A percentile compares a stretch with the other conserved stretches of the same genome.
Evolutionary conservation across 176 grass and related monocot species (phyloP).

Genomic region (Urochloa ruziziensis): DNA sequence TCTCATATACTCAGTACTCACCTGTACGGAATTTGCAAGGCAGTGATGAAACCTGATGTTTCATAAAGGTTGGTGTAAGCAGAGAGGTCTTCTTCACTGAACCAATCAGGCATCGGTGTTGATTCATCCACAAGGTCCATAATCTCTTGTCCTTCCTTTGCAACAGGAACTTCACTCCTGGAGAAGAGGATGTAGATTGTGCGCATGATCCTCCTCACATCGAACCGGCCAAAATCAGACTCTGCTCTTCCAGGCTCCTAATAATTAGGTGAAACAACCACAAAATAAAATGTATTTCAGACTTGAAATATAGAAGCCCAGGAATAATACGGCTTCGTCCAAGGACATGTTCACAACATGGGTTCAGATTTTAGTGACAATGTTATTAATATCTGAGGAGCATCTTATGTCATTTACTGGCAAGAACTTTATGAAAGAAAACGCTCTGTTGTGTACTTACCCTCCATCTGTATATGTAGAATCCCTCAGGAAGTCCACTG

Average conservation of each 20-base stretch:
- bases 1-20: too few species aligned
- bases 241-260: conserved; percentile 57
- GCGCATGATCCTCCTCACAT: conserved; percentile 33
- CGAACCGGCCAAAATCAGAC: conserved; percentile 18
- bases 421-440: background rate
- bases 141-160: conserved; percentile 25
- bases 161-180: conserved; percentile 17
- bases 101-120: conserved; percentile 7
- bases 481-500: conserved; percentile 47
- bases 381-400: background rate
- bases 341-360: background rate
- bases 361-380: background rate
- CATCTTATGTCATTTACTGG: background rate
- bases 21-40: conserved; percentile 47
- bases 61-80: conserved; percentile 15
- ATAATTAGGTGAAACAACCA: background rate
- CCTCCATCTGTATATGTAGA: conserved; percentile 63
- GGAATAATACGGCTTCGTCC: background rate
- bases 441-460: background rate
- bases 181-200: conserved; percentile 53
- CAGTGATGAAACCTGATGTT: conserved; percentile 30
- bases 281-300: background rate
- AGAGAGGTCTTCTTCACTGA: conserved; percentile 22
- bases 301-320: background rate
- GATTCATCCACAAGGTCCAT: conserved; percentile 31